Evolutionary conservation across 2,329 filamentous ascomycete species (phyloP), one percentile per base, ranked within the genome.

Genomic region (Exophiala mesophila): DNA sequence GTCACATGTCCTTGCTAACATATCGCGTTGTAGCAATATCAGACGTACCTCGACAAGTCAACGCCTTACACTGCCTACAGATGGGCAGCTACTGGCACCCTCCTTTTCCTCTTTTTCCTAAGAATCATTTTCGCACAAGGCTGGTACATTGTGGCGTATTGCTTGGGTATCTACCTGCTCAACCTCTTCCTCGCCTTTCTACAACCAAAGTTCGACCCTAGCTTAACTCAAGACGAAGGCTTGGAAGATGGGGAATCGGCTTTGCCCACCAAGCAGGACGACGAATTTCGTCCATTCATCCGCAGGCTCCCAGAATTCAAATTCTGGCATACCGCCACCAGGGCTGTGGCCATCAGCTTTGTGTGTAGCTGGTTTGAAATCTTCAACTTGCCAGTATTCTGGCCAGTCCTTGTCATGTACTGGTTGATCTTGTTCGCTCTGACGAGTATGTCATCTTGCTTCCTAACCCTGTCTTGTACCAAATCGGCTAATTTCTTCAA

Each of bases 61-160:
- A 97, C 90, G 7, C 92, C 92, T 10, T 94, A 80, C 66, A 82
- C 88, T 41, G 71, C 83, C 45, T 95, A 97, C 70, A 78, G 92
- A 74, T 98, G 92, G 92, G 63, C 84, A 49, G 83, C 82, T 64
- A 95, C 90, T n/a, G 85, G 68, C 38, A 72, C 77, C 29, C 74
- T 84, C 42, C 79, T 97, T 46, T 43, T 87, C 50, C 50, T 88
- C 57, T 98, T 98, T 74, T 90, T 88, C 63, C 63, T 92, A 55
- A 83, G 92, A 63, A 94, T 98, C 65, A 74, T 98, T 54, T 52
- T 95, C 37, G 88, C 88, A 46, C 88, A 97, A 71, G 92, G 92
- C 68, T 98, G 92, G 92, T 98, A 98, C 65, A 97, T 98, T 55
- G 92, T 98, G 59, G 90, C 89, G 56, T 98, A 98, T 68, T 92